A percentile compares a stretch with the other conserved stretches of the same genome.
Evolutionary conservation across 306 rosid species (phyloP).

Genomic region (Citrullus mucosospermus): DNA sequence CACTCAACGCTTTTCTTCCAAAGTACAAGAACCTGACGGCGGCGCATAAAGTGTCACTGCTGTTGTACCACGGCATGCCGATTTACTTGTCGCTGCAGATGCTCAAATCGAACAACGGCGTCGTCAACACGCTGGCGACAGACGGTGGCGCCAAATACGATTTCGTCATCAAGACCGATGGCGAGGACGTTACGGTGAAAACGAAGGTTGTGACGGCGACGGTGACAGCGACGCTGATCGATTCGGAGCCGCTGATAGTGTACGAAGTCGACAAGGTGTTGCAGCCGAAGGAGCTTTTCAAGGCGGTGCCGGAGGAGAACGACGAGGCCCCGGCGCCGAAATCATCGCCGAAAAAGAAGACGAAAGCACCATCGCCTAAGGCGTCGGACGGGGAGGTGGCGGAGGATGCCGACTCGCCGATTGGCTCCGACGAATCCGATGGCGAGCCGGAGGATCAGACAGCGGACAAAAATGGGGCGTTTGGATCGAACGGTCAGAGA

Average conservation of each 20-base stretch:
- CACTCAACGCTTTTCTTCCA: slow-evolving; percentile 37
- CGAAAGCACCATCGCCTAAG: neutral
- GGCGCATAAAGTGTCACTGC: slow-evolving; percentile 34
- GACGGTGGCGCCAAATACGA: slow-evolving; percentile 70
- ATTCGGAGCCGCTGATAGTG: slow-evolving; percentile 64
- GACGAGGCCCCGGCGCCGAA: slow-evolving; percentile 12
- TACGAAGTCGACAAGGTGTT: slow-evolving; percentile 59
- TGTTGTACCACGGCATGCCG: slow-evolving; percentile 65
- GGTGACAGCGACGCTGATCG: slow-evolving; percentile 54
- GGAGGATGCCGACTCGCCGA: slow-evolving; percentile 9
- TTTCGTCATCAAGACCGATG: slow-evolving; percentile 62
- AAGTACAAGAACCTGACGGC: slow-evolving; percentile 68
- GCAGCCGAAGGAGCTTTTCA: slow-evolving; percentile 66
- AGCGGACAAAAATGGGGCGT: slow-evolving; percentile 43
- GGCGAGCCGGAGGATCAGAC: slow-evolving; percentile 27
- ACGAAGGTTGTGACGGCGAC: slow-evolving; percentile 50
- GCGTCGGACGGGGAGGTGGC: slow-evolving; percentile 7
- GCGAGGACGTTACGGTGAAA: slow-evolving; percentile 59
- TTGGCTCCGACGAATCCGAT: slow-evolving; percentile 23
- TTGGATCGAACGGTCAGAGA: slow-evolving; percentile 27
- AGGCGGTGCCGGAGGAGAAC: slow-evolving; percentile 25
- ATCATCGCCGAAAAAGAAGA: neutral
- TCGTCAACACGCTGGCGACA: slow-evolving; percentile 74
- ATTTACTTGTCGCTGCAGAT: slow-evolving; percentile 59
- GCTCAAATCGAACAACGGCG: slow-evolving; percentile 67